Percentiles rank a stretch among this genome's conserved stretches.
These are phyloP conservation scores for Pseudonitzschia multiseries DNA, from an alignment of 108 stramenopile species.

Conservation along the genomic window DNA sequence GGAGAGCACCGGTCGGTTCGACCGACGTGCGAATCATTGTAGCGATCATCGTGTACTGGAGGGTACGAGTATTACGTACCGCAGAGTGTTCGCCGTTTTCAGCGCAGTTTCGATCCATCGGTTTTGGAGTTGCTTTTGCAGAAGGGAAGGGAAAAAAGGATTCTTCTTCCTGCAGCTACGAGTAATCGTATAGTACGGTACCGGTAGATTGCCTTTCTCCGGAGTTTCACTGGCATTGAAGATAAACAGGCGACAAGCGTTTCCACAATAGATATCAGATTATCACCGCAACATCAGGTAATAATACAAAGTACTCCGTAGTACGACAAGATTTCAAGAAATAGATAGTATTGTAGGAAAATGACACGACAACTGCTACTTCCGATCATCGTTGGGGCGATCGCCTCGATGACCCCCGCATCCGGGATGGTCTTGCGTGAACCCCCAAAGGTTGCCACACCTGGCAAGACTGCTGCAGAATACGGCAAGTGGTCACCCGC, in stretches of 20 bases:
- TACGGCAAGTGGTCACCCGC: slow-evolving; percentile 67
- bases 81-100: no score
- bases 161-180: not conserved
- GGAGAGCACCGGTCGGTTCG: not conserved
- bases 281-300: no score
- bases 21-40: not conserved
- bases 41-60: no score
- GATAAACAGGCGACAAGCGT: not conserved
- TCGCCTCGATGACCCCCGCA: slow-evolving; percentile 6
- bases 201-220: not conserved
- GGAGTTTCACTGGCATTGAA: not conserved
- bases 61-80: no score
- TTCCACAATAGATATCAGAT: not conserved
- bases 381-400: slow-evolving; percentile 2
- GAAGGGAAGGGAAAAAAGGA: not conserved
- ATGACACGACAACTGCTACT: slow-evolving; percentile 10
- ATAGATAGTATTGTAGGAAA: not conserved
- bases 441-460: not conserved
- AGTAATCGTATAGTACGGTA: no score
- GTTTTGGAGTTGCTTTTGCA: no score
- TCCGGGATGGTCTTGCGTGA: slow-evolving; percentile 13
- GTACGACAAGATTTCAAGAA: no score
- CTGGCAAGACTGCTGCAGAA: slow-evolving; percentile 21
- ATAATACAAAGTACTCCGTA: no score
- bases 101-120: no score